phyloP scores from a whole-genome alignment of 2,329 filamentous ascomycete genomes.

The Penicillium sp. region DNA sequence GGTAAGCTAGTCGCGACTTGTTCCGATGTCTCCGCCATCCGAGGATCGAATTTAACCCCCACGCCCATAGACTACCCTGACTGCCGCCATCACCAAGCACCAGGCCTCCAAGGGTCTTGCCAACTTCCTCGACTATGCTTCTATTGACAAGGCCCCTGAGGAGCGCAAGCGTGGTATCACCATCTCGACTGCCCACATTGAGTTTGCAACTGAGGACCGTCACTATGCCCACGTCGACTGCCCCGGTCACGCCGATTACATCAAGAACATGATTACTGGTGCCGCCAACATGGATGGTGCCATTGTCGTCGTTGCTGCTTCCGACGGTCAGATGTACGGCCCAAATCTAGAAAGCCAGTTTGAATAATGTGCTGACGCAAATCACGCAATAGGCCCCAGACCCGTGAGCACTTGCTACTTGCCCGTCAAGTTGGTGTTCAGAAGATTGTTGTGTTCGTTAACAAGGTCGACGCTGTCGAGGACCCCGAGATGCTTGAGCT shows the following conservation, averaged over 20 bases:
- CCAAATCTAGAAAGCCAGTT: neutral
- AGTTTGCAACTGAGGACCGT: conserved; percentile 89
- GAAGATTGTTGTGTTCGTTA: conserved; percentile 98
- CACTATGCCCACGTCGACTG: conserved; percentile 99
- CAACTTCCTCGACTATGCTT: conserved; percentile 92
- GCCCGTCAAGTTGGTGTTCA: conserved; percentile 98
- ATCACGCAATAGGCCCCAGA: conserved; percentile 69
- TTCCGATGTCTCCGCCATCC: conserved; percentile 3
- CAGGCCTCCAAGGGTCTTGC: conserved; percentile 93
- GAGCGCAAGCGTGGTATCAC: conserved; percentile 99
- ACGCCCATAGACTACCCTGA: conserved; percentile 78
- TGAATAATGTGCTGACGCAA: conserved; percentile 10
- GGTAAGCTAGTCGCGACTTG: conserved; percentile 52
- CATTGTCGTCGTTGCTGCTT: conserved; percentile 97
- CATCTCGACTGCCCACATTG: conserved; percentile 96
- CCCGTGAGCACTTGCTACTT: conserved; percentile 94
- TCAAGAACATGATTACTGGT: conserved; percentile 99
- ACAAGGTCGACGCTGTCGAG: conserved; percentile 97
- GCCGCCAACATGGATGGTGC: conserved; percentile 99
- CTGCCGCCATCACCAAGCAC: conserved; percentile 97
- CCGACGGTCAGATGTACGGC: conserved; percentile 88
- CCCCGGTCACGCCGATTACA: conserved; percentile 99
- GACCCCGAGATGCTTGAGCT: conserved; percentile 99
- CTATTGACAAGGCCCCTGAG: conserved; percentile 98
- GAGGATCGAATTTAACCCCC: conserved; percentile 14